phyloP scores from a whole-genome alignment of 768 basidiomycete genomes.

The Tulasnella sp. region DNA sequence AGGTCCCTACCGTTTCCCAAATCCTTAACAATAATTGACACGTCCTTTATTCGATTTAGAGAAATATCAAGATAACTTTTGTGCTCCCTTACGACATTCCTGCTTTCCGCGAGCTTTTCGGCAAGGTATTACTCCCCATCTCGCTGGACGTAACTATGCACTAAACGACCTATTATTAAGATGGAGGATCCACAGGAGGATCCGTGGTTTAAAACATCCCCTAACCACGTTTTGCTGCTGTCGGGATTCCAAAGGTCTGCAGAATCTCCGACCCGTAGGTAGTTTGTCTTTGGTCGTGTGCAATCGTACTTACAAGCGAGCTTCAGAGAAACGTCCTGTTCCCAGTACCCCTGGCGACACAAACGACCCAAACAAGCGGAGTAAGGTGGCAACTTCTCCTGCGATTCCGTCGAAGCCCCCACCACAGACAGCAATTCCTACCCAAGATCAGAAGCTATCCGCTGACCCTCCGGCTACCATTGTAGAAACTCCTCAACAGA shows the following conservation, averaged over 20 bases:
- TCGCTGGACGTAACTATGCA: neutral
- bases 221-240: neutral
- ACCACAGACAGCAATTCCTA: neutral
- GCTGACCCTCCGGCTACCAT: neutral
- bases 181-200: neutral
- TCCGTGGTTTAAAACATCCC: neutral
- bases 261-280: too few relatives aligned
- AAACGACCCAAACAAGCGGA: neutral
- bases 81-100: neutral
- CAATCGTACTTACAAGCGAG: neutral
- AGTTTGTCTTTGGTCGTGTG: too few relatives aligned
- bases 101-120: neutral
- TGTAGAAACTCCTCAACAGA: neutral
- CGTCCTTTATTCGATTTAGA: neutral
- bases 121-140: neutral
- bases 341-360: neutral
- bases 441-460: slow-evolving; percentile 1
- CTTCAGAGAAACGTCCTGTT: neutral
- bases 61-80: slow-evolving; percentile 6
- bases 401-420: neutral
- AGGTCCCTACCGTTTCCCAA: too few relatives aligned
- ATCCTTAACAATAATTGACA: neutral
- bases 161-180: neutral
- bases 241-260: neutral
- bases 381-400: neutral